phyloP scores from a whole-genome alignment of 1,284 basidiomycete species.

The Fomitiporia mediterranea region DNA sequence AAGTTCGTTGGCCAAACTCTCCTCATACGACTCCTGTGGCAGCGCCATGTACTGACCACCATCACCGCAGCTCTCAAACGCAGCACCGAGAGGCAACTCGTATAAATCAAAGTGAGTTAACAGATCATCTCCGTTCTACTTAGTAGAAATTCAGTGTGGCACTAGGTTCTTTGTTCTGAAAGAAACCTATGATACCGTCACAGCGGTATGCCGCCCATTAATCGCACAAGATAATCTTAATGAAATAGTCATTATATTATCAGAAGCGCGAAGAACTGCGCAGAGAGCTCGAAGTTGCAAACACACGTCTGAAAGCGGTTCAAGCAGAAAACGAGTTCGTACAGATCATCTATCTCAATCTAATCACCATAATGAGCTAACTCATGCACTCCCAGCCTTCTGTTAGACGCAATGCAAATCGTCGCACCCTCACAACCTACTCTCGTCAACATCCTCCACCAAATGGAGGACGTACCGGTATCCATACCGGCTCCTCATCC shows the following conservation, averaged over 20 bases:
- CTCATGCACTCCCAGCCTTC: conserved; percentile 2
- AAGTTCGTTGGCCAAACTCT: no score
- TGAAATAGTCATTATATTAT: background rate
- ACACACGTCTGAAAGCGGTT: conserved; percentile 11
- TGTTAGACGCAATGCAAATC: conserved; percentile 18
- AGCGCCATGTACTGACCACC: background rate
- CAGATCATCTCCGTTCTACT: background rate
- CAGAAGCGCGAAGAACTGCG: conserved; percentile 17
- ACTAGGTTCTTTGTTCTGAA: conserved; percentile 10
- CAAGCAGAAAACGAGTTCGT: conserved; percentile 21
- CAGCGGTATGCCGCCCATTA: conserved; percentile 13
- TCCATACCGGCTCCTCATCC: background rate
- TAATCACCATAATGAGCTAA: background rate
- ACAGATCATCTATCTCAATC: background rate
- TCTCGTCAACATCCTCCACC: conserved; percentile 13
- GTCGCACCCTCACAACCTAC: conserved; percentile 10
- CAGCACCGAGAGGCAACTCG: conserved; percentile 2
- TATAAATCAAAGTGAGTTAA: conserved; percentile 14
- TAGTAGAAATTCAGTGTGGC: background rate
- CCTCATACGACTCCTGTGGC: no score
- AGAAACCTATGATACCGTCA: conserved; percentile 16
- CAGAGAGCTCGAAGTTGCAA: conserved; percentile 14
- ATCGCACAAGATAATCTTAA: no score
- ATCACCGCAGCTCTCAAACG: background rate
- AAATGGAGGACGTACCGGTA: background rate